Conservation (phyloP, 768 basidiomycete species). For the Russula emetica region DNA sequence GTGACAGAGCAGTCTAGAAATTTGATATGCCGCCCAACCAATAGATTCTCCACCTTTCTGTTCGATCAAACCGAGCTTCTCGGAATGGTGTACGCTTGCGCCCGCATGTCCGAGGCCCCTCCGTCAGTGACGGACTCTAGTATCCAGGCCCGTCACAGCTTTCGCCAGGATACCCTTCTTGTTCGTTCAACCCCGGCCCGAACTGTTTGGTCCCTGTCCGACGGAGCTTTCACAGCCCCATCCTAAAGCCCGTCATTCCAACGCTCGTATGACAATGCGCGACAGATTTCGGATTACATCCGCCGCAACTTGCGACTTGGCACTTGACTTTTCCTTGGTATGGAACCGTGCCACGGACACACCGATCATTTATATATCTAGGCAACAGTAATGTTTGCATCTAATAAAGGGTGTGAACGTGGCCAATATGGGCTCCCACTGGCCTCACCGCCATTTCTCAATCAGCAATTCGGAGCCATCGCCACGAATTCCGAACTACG, state of each 20-base stretch:
- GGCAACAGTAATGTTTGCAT: background rate
- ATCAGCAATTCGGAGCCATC: background rate
- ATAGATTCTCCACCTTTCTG: background rate
- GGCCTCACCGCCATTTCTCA: background rate
- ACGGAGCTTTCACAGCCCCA: conserved; percentile 2
- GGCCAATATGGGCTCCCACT: background rate
- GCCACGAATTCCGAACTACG: background rate
- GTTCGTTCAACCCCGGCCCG: background rate
- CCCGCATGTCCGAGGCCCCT: background rate
- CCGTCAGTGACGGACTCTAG: conserved; percentile 3
- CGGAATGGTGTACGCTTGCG: background rate
- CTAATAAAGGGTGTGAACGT: background rate
- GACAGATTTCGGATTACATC: background rate
- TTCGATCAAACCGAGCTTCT: conserved; percentile 14
- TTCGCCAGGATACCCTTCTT: too few relatives aligned
- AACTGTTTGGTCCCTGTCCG: conserved; percentile 3
- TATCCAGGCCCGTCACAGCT: background rate
- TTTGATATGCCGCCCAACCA: background rate
- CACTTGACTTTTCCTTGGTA: background rate
- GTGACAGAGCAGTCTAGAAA: background rate
- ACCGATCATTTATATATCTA: background rate
- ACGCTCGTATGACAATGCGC: background rate
- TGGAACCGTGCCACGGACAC: background rate
- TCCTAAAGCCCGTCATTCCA: background rate
- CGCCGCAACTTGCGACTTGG: background rate